Evolutionary conservation across 371 early-diverging fungal species (phyloP), one percentile per base, ranked within the genome.

Genomic region (Ordospora pajunii): DNA sequence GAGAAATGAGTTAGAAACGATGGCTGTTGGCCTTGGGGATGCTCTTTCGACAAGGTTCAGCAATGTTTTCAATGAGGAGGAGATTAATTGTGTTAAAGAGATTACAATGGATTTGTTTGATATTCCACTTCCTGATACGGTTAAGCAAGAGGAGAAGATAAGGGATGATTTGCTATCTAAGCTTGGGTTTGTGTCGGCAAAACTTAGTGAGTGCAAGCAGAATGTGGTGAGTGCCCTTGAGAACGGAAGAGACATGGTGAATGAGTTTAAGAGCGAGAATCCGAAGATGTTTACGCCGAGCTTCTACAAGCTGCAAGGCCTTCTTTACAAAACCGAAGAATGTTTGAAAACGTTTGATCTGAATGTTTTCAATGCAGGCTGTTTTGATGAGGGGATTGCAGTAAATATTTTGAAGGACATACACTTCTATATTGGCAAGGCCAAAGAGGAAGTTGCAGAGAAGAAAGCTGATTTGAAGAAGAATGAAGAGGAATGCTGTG

Each of bases 1-100:
- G 46, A 78, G 78, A 65, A 73, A 73, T 73, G 58, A 54, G 25
- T 44, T 67, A 54, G 74, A 73, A 65, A 67, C 46, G 9, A 53
- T 63, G 64, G 23, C 67, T 14, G 44, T 62, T 22, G 50, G 58
- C 43, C 50, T 76, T 25, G 58, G 50, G 25, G 50, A 64, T 52
- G 25, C 21, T 43, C 22, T 70, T 4, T 5, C 54, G 14, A 25
- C 23, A 11, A 76, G 40, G 9, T 70, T 76, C 22, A 27, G 44
- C 2, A 51, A 63, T 19, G 21, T 75, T 6, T 46, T 64, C 62
- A 68, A 12, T 22, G 43, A 46, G 0, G 58, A 67, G n/a, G 76
- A 75, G 10, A 5, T 53, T 27, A 44, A 48, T 49, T 42, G 14
- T 17, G 70, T 66, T 10, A 68, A 52, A 52, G 70, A 70, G 22